Conservation (phyloP, 805 yeast genomes). For the Blastobotrys mokoenaii region DNA sequence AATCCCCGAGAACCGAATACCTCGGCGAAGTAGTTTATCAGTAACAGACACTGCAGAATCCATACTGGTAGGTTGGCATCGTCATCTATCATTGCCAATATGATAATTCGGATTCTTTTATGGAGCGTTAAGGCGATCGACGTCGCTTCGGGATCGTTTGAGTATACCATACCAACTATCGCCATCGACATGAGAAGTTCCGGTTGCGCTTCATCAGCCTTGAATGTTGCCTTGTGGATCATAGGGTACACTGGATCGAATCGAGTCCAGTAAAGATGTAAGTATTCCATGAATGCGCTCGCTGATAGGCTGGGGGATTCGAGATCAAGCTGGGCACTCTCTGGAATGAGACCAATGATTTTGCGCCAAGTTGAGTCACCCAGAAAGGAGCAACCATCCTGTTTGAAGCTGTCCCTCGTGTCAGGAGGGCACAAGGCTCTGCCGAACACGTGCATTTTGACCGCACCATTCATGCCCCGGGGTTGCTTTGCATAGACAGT, state of each 20-base stretch:
- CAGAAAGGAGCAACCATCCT: no score
- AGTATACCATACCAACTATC: constrained; percentile 27
- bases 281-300: constrained; percentile 11
- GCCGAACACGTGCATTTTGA: constrained; percentile 6
- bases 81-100: constrained; percentile 21
- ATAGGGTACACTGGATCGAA: constrained; percentile 34
- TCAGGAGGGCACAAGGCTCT: constrained; percentile 1
- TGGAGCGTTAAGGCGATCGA: constrained; percentile 22
- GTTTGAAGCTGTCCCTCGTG: no score
- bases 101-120: constrained; percentile 22
- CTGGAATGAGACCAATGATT: no score
- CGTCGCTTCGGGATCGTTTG: constrained; percentile 18
- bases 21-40: constrained; percentile 23
- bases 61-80: constrained; percentile 25
- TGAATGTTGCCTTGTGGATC: constrained; percentile 32
- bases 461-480: neutral
- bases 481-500: constrained; percentile 4
- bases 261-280: constrained; percentile 30
- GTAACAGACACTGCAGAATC: constrained; percentile 24
- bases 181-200: constrained; percentile 22
- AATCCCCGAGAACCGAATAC: constrained; percentile 24
- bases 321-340: no score
- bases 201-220: constrained; percentile 17
- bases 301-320: no score
- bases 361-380: no score